Evolutionary conservation across 768 basidiomycete genomes (phyloP).

Genomic region (Tephrocybe sp.): DNA sequence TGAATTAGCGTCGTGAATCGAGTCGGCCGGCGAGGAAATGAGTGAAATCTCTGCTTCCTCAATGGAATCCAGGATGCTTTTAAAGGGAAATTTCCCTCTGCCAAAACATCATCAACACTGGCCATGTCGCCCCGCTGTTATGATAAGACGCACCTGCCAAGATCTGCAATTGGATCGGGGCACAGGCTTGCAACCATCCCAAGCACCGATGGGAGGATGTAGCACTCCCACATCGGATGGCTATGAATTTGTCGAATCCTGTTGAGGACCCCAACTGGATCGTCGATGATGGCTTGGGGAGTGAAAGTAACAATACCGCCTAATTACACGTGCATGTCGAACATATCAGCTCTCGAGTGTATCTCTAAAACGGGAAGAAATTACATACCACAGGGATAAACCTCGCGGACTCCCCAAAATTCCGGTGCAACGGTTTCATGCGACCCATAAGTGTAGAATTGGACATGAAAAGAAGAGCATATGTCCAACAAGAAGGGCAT

Average conservation of each 20-base stretch:
- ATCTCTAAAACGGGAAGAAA: background rate
- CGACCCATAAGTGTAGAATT: slow-evolving; percentile 70
- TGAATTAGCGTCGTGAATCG: slow-evolving; percentile 17
- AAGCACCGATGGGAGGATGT: slow-evolving; percentile 61
- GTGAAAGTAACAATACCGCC: slow-evolving; percentile 77
- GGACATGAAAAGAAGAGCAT: slow-evolving; percentile 42
- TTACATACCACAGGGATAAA: slow-evolving; percentile 63
- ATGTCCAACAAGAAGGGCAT: slow-evolving; percentile 49
- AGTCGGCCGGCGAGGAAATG: slow-evolving; percentile 41
- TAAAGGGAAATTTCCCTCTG: slow-evolving; percentile 40
- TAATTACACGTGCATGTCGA: slow-evolving; percentile 21
- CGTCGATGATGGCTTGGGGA: slow-evolving; percentile 52
- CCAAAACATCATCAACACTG: background rate
- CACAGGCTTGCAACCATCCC: slow-evolving; percentile 48
- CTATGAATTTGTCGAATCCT: slow-evolving; percentile 48
- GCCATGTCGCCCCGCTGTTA: background rate
- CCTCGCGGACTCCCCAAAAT: slow-evolving; percentile 61
- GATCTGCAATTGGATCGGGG: slow-evolving; percentile 39
- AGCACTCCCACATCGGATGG: slow-evolving; percentile 70
- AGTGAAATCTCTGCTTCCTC: slow-evolving; percentile 56
- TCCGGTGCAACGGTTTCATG: slow-evolving; percentile 48
- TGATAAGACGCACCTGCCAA: slow-evolving; percentile 34
- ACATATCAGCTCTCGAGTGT: background rate
- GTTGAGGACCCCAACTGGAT: slow-evolving; percentile 45
- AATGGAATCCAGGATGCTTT: slow-evolving; percentile 44